Evolutionary conservation across 1,284 basidiomycete genomes (phyloP), one percentile per base, ranked within the genome.

Genomic region (Trametes polyzona): DNA sequence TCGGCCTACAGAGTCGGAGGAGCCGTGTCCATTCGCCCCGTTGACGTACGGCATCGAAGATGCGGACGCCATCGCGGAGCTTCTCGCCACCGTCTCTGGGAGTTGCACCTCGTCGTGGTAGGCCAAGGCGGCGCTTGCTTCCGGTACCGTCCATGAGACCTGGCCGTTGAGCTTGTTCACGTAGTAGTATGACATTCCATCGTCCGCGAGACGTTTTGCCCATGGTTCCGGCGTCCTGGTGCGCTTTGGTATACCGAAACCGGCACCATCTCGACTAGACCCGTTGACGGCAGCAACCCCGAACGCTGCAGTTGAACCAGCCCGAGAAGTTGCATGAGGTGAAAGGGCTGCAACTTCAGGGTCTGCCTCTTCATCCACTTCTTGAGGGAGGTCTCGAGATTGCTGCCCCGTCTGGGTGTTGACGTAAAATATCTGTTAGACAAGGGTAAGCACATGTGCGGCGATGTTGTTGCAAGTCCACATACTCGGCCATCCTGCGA

Each of bases 361-460:
- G 56, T 87, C 85, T 2, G 83, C 80, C 32, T 76, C 73, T 19
- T 84, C 83, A 49, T 88, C 87, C 21, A 79, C 76, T 66, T 90
- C 86, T 41, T 77, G 76, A n/a, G 96, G 96, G 36, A 97, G 76
- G 66, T 98, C 93, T 67, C 86, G 84, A 12, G 93, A 87, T 36
- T 86, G 87, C 69, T 95, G 88, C 33, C 94, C 94, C 2, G 95
- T 98, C 64, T 91, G 83, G 0, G 91, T 92, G 69, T 98, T 98
- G 65, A 93, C 84, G 74, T 97, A 98, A 78, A 89, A 95, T 70
- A 98, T 92, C 91, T 98, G 48, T n/a, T 33, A 26, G 41, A 23
- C 35, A 33, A 52, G 24, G 29, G 47, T 60, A 21, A 59, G 49
- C 43, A 42, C 46, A 55, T 21, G 23, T 24, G 36, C 7, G 14